A percentile compares a stretch with the other conserved stretches of the same genome.
Conservation (phyloP, 352 stramenopile genomes). For the Phytopythium chamaehyphon region DNA sequence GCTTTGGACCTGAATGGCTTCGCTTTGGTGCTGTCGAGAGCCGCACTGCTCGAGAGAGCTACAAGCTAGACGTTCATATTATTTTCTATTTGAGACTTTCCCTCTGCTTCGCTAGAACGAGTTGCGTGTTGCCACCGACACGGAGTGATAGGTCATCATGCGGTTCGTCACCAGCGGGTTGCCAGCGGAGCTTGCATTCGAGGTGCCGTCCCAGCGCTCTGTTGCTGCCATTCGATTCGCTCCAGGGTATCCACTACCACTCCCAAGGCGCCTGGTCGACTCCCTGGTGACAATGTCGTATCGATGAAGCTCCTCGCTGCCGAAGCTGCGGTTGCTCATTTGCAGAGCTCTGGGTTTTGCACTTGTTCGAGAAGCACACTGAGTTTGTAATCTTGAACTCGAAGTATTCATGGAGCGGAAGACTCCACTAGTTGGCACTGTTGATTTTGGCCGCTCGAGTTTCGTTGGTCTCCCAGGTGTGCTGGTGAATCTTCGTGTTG, state of each 20-base stretch:
- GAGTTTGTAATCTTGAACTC: neutral
- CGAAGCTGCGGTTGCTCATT: neutral
- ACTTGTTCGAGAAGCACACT: slow-evolving; percentile 1
- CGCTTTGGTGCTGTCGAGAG: too few species aligned
- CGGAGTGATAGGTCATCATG: slow-evolving; percentile 26
- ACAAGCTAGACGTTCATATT: too few species aligned
- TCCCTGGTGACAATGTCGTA: slow-evolving; percentile 5
- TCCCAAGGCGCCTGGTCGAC: slow-evolving; percentile 3
- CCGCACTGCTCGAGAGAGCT: too few species aligned
- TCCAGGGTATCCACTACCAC: slow-evolving; percentile 12
- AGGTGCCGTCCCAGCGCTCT: slow-evolving; percentile 21
- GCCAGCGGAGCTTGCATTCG: slow-evolving; percentile 43
- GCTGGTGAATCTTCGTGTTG: slow-evolving; percentile 1
- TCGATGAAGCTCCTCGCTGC: neutral
- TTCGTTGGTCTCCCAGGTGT: neutral
- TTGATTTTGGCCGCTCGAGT: too few species aligned
- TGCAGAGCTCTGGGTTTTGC: slow-evolving; percentile 5
- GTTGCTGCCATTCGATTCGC: slow-evolving; percentile 10
- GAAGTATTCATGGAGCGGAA: too few species aligned
- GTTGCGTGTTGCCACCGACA: neutral
- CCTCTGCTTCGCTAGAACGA: neutral
- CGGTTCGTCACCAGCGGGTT: slow-evolving; percentile 47
- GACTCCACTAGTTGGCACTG: too few species aligned
- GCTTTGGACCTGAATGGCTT: too few species aligned
- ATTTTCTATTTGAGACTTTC: too few species aligned